Conservation (phyloP, 2,329 filamentous ascomycete genomes). For the Verticillium alfalfae region DNA sequence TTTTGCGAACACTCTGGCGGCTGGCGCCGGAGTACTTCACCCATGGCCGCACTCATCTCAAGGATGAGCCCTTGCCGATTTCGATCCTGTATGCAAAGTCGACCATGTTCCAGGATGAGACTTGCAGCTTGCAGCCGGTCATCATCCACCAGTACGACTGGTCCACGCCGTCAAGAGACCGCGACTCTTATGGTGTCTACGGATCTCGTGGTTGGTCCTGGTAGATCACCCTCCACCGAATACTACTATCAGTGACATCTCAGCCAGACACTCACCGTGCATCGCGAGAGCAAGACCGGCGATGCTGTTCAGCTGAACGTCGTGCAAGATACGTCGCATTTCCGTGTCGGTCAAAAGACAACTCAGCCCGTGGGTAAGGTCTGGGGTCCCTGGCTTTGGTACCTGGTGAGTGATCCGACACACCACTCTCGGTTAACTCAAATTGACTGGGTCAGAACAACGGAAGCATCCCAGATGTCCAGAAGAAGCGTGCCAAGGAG, state of each 20-base stretch:
- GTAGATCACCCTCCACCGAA: conserved; percentile 10
- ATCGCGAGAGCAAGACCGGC: conserved; percentile 10
- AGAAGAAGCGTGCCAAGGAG: conserved; percentile 25
- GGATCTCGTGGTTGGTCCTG: conserved; percentile 6
- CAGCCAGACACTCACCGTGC: conserved; percentile 10
- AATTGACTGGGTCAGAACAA: conserved; percentile 29
- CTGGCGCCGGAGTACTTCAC: conserved; percentile 7
- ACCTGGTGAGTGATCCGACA: conserved; percentile 2
- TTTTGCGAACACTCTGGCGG: conserved; percentile 8
- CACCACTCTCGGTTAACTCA: not conserved
- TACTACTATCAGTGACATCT: conserved; percentile 9
- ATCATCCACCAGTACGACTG: conserved; percentile 9
- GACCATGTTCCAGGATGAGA: conserved; percentile 11
- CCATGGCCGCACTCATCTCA: conserved; percentile 8
- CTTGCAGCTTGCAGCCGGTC: conserved; percentile 8
- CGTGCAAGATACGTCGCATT: conserved; percentile 10
- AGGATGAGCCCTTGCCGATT: conserved; percentile 9
- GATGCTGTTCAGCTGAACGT: conserved; percentile 10
- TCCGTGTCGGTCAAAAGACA: conserved; percentile 6
- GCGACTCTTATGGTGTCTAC: conserved; percentile 10
- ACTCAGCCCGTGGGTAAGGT: conserved; percentile 6
- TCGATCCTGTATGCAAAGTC: conserved; percentile 8
- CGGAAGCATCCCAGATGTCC: conserved; percentile 31
- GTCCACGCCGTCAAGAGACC: conserved; percentile 9
- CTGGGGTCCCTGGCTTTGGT: conserved; percentile 11